Base-by-base conservation (phyloP, 192 early-diverging fungal species). In the Gryganskiella cystojenkinii region DNA sequence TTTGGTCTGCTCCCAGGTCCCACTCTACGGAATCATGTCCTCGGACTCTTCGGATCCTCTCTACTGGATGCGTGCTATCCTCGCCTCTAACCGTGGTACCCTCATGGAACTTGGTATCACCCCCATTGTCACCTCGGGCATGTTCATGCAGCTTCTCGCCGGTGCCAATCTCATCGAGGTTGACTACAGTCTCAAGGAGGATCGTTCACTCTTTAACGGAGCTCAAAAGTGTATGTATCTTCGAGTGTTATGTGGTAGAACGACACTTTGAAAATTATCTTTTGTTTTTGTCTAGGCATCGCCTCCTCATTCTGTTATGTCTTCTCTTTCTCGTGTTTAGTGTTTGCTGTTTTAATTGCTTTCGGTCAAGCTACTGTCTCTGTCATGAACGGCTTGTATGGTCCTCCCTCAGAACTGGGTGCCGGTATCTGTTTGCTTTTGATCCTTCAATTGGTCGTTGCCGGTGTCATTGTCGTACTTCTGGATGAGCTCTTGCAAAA, bases 41-140 rank as follows among this genome's bases (percentile, higher is more conserved):
- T 95, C 94, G n/a, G 97, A 99, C 72, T 97, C 97, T 15, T 92
- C 95, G 46, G 98, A 99, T 85, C 98, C 98, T 25, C 87, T 99
- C 67, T 99, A 98, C 88, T 99, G 98, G 98, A 92, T 99, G 91
- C 95, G 98, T 90, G 96, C 97, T 35, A 99, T 99, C 74, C 89
- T 99, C 63, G 98, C 98, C 49, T 98, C 96, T 37, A 99, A 99
- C 90, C 92, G 98, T 83, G 98, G 98, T 80, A 99, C 98, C 35
- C 84, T 99, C 40, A 99, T 99, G 98, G 98, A 99, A 85, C 89
- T 98, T 83, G 98, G 98, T 84, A 99, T 99, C 70, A 98, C 97
- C 25, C 98, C 98, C 30, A 96, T 99, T 78, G 93, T 99, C 53
- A 99, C 98, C 15, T 99, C 97, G 9, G 97, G 98, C 42, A 99